Percentiles rank a stretch among this genome's conserved stretches.
Evolutionary conservation across 2,329 filamentous ascomycete species (phyloP).

Genomic region (Penicillium sp.): DNA sequence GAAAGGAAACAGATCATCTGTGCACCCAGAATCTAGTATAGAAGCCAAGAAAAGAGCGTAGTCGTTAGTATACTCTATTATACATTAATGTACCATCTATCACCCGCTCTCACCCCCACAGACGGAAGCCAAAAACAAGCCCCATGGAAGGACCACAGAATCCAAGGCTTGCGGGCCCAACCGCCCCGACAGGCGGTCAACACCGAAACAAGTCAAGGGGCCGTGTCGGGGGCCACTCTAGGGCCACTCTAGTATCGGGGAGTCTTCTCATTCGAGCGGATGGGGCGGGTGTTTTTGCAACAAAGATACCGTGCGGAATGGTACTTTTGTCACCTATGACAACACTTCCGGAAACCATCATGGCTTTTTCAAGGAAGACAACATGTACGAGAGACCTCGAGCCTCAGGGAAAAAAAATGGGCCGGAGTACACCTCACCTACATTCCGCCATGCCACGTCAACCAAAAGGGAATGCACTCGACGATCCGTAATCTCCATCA

Average conservation of each 20-base stretch:
- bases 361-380: background rate
- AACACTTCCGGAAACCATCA: background rate
- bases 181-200: background rate
- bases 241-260: background rate
- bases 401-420: background rate
- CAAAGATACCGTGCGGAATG: background rate
- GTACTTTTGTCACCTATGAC: slow-evolving; percentile 3
- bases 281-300: background rate
- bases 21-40: background rate
- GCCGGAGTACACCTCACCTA: background rate
- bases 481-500: background rate
- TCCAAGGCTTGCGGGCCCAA: background rate
- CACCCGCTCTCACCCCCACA: background rate
- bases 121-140: background rate
- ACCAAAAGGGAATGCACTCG: background rate
- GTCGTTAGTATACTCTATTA: background rate
- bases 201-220: background rate
- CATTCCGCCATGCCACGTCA: background rate
- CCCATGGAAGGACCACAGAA: background rate
- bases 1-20: background rate
- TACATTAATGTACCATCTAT: background rate
- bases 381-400: background rate
- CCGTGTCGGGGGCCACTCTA: background rate
- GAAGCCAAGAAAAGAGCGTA: background rate
- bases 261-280: slow-evolving; percentile 3